A percentile compares a stretch with the other conserved stretches of the same genome.
Evolutionary conservation across 148 eudicot genomes (phyloP).

Genomic region (Nyssa sinensis): DNA sequence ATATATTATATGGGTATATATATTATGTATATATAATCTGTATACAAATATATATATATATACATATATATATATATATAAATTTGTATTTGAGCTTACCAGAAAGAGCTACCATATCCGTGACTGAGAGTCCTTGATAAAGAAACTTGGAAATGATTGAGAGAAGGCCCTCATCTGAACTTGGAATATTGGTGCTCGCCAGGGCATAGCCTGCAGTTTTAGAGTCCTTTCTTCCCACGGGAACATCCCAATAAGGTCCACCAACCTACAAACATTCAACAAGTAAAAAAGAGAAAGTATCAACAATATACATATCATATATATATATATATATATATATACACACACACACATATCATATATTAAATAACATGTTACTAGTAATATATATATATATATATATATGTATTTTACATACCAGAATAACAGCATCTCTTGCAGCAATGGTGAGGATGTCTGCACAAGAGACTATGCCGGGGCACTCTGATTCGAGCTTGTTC

Average conservation of each 20-base stretch:
- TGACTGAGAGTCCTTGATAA: slow-evolving; percentile 75
- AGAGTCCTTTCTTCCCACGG: slow-evolving; percentile 82
- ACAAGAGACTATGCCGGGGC: slow-evolving; percentile 87
- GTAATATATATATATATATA: background rate
- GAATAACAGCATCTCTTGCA: slow-evolving; percentile 77
- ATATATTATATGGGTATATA: too few species aligned
- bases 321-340: background rate
- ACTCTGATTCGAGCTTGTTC: slow-evolving; percentile 76
- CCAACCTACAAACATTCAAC: slow-evolving; percentile 57
- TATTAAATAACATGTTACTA: background rate
- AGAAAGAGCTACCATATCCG: slow-evolving; percentile 92
- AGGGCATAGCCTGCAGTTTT: slow-evolving; percentile 58
- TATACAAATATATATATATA: too few species aligned
- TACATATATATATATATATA: background rate
- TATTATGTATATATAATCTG: too few species aligned
- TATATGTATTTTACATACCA: slow-evolving; percentile 41
- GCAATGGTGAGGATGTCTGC: slow-evolving; percentile 91
- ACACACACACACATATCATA: background rate
- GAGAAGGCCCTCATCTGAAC: slow-evolving; percentile 60
- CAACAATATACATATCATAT: background rate
- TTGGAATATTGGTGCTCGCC: slow-evolving; percentile 57
- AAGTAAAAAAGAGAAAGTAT: background rate
- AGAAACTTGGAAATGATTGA: slow-evolving; percentile 77
- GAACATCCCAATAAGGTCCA: slow-evolving; percentile 92
- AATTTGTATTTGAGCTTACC: slow-evolving; percentile 37